Evolutionary conservation across 2,329 filamentous ascomycete species (phyloP).

Genomic region (Fusarium ambrosium): DNA sequence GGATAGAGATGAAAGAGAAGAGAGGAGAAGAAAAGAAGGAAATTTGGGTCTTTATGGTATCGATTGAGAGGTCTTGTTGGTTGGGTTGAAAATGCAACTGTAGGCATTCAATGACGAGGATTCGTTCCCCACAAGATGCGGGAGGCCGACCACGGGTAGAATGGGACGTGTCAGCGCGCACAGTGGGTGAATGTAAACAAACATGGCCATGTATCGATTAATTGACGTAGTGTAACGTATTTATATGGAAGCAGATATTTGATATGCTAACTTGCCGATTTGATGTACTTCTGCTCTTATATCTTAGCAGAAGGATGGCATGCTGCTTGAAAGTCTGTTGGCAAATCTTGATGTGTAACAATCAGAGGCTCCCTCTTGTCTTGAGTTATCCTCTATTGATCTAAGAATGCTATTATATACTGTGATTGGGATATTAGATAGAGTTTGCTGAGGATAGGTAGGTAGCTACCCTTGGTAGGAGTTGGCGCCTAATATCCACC

Average conservation of each 20-base stretch:
- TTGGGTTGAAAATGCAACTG: neutral
- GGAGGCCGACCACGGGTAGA: conserved; percentile 26
- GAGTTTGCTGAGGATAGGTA: neutral
- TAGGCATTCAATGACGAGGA: neutral
- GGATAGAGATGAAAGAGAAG: neutral
- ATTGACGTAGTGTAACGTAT: neutral
- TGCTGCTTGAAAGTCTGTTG: neutral
- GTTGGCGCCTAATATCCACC: neutral
- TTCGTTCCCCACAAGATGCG: conserved; percentile 19
- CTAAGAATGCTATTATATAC: neutral
- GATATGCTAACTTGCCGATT: neutral
- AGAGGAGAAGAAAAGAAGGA: neutral
- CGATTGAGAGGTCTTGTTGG: neutral
- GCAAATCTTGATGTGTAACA: no score
- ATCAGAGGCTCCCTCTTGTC: no score
- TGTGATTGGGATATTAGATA: neutral
- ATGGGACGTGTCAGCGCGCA: neutral
- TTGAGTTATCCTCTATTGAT: neutral
- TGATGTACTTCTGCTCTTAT: neutral
- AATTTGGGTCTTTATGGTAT: neutral
- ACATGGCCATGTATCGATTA: neutral
- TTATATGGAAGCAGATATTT: neutral
- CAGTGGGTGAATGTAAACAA: neutral
- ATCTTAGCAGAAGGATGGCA: neutral
- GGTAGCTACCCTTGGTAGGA: neutral